These are phyloP conservation scores for Picochlorum sp. DNA, from an alignment of 139 green algal species.

Conservation along the genomic window DNA sequence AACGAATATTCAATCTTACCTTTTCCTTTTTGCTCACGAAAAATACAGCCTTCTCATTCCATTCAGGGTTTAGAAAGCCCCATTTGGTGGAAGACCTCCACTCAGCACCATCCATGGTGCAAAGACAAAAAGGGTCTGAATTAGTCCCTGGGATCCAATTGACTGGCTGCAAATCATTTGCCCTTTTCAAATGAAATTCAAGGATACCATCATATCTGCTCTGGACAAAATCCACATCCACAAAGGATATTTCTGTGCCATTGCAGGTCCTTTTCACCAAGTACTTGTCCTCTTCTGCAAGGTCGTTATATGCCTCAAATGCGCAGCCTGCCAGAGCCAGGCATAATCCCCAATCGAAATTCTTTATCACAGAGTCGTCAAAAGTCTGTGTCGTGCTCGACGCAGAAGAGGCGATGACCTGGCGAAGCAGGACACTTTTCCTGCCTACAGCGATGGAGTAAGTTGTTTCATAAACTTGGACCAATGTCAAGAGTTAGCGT, in stretches of 20 bases:
- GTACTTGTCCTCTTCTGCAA: neutral
- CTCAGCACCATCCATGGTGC: neutral
- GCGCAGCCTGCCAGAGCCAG: slow-evolving; percentile 3
- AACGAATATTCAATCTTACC: neutral
- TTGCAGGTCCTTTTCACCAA: neutral
- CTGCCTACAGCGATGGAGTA: too few relatives aligned
- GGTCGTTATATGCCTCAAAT: slow-evolving; percentile 22
- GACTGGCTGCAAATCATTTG: neutral
- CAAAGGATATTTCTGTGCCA: slow-evolving; percentile 1
- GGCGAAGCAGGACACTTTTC: too few relatives aligned
- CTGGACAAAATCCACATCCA: slow-evolving; percentile 6
- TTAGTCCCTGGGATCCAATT: neutral
- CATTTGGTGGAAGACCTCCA: neutral
- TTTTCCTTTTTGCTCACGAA: neutral
- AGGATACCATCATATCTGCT: slow-evolving; percentile 10
- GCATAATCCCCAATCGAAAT: slow-evolving; percentile 12
- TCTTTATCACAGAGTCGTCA: too few relatives aligned
- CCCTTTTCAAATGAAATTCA: neutral
- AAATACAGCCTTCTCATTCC: slow-evolving; percentile 3
- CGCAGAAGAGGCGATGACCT: too few relatives aligned
- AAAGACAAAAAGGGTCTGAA: neutral
- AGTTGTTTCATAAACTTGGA: too few relatives aligned
- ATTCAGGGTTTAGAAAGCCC: slow-evolving; percentile 5
- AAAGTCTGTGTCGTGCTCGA: too few relatives aligned
- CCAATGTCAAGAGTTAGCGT: too few relatives aligned